Evolutionary conservation across 331 rosid genomes (phyloP).

Genomic region (Erythrophleum ivorense): DNA sequence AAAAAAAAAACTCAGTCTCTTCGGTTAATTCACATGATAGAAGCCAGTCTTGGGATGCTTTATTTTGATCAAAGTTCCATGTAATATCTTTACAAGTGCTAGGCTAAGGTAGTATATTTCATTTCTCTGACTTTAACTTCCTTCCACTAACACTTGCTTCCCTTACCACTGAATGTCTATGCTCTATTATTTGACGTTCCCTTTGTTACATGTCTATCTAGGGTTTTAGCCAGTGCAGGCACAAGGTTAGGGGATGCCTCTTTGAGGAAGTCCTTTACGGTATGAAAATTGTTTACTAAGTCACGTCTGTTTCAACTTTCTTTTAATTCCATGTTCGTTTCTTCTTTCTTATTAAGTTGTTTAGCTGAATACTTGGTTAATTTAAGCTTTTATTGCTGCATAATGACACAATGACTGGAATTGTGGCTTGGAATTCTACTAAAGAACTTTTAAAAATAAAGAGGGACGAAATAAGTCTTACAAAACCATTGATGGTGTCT

Average conservation of each 20-base stretch:
- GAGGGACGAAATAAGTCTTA: neutral
- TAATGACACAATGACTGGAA: slow-evolving; percentile 12
- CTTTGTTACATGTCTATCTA: slow-evolving; percentile 43
- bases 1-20: neutral
- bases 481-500: slow-evolving; percentile 5
- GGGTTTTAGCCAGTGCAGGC: slow-evolving; percentile 58
- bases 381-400: slow-evolving; percentile 19
- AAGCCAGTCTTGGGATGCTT: slow-evolving; percentile 10
- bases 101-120: neutral
- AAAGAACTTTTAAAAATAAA: neutral
- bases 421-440: slow-evolving; percentile 1
- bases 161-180: neutral
- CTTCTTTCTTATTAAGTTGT: slow-evolving; percentile 14
- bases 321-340: neutral
- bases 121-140: slow-evolving; percentile 15
- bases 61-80: neutral
- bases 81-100: slow-evolving; percentile 22
- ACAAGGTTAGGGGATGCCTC: slow-evolving; percentile 45
- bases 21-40: slow-evolving; percentile 9
- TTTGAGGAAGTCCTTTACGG: slow-evolving; percentile 64
- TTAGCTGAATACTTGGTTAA: slow-evolving; percentile 13
- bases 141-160: slow-evolving; percentile 26
- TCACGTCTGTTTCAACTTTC: slow-evolving; percentile 11
- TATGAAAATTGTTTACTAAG: slow-evolving; percentile 40
- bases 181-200: slow-evolving; percentile 33